Percentiles rank a stretch among this genome's conserved stretches.
Evolutionary conservation across 352 stramenopile species (phyloP).

Genomic region (Phytophthora pluvialis): DNA sequence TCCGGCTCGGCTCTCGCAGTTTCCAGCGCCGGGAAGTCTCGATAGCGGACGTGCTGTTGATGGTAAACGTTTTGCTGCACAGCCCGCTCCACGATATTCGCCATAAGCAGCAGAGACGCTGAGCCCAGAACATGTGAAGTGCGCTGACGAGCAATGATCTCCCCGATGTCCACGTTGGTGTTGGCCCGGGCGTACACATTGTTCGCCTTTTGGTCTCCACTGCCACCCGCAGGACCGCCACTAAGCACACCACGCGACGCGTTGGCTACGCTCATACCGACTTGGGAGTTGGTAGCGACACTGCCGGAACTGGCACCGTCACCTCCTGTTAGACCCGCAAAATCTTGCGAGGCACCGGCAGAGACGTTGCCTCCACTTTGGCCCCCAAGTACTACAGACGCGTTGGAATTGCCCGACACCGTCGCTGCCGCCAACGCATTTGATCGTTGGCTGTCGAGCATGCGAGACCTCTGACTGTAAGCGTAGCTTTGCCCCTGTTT

Average conservation of each 20-base stretch:
- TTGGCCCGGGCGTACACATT: slow-evolving; percentile 71
- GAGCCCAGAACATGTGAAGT: slow-evolving; percentile 70
- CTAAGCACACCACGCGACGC: slow-evolving; percentile 55
- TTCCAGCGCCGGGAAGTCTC: slow-evolving; percentile 67
- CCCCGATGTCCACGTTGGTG: slow-evolving; percentile 75
- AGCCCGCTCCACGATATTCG: slow-evolving; percentile 80
- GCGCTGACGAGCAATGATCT: slow-evolving; percentile 75
- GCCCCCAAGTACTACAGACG: slow-evolving; percentile 44
- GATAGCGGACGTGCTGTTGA: slow-evolving; percentile 82
- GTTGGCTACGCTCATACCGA: slow-evolving; percentile 49
- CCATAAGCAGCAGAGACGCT: slow-evolving; percentile 57
- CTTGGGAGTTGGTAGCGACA: slow-evolving; percentile 46
- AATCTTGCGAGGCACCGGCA: slow-evolving; percentile 58
- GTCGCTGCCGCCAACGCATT: slow-evolving; percentile 26
- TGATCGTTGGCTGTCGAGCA: slow-evolving; percentile 51
- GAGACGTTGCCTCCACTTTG: slow-evolving; percentile 62
- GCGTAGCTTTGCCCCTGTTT: slow-evolving; percentile 25
- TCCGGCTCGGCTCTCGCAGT: slow-evolving; percentile 19
- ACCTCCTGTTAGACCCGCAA: slow-evolving; percentile 20
- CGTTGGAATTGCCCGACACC: slow-evolving; percentile 44
- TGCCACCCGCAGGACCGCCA: slow-evolving; percentile 35
- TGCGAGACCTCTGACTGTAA: slow-evolving; percentile 55
- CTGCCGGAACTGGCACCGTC: slow-evolving; percentile 42
- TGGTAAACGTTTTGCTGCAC: slow-evolving; percentile 92
- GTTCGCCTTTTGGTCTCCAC: slow-evolving; percentile 53